Base-by-base conservation (phyloP, 2,329 filamentous ascomycete genomes). In the Paraphaeosphaeria sporulosa region DNA sequence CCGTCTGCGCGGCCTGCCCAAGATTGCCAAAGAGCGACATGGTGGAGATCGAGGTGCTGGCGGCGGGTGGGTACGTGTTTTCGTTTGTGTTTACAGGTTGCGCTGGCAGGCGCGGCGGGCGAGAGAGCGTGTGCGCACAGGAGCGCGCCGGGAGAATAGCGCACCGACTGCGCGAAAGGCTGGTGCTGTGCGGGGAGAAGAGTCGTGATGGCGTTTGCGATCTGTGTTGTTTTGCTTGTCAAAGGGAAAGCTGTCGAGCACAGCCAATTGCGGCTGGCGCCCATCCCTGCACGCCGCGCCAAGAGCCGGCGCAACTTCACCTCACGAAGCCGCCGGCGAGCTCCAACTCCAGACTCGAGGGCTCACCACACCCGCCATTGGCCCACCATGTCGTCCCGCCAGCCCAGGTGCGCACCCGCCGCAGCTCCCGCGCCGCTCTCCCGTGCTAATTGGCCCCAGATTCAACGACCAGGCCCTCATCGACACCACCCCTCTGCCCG, bases 401-500 rank as follows among this genome's bases (percentile, higher is more conserved):
- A 86, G 78, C 83, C 87, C 72, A 79, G 84, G 87, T 89, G 83
- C 56, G 80, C 54, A 8, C 43, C 17, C 57, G 38, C 64, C 56
- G 50, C 5, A 42, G 40, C 53, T 55, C 46, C 64, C 53, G 66
- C 30, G 10, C 8, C 19, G 8, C 46, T 36, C 59, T 43, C n/a
- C 32, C 38, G 50, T 56, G 62, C 74, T 76, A 64, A 75, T 64
- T 64, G 42, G 10, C 42, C 49, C 25, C 81, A 98, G 95, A 80
- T 98, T 98, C 90, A 93, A 93, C 83, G 92, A 97, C 84, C 85
- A 93, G 79, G 86, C 91, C 83, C 91, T 98, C 82, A 87, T 95
- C 85, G 95, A 99, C 86, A 95, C 92, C 76, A 97, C 95, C 71
- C 94, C 95, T 75, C 91, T 99, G 76, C 95, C 95, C 68, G 89